Evolutionary conservation across 768 basidiomycete species (phyloP).

Genomic region (Lactarius hengduanensis): DNA sequence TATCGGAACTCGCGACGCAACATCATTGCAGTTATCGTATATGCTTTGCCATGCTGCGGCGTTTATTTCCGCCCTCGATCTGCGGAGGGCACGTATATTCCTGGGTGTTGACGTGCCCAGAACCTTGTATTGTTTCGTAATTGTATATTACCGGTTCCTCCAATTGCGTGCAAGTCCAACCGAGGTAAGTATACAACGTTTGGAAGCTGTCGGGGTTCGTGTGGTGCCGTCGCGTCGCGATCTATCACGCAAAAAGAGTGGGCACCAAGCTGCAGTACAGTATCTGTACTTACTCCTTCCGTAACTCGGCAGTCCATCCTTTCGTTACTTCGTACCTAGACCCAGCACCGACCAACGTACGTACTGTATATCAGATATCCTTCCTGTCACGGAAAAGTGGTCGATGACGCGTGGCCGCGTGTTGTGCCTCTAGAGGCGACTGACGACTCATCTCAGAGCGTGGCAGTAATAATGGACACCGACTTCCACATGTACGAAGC

Average conservation of each 20-base stretch:
- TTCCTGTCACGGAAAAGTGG: background rate
- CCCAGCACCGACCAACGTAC: background rate
- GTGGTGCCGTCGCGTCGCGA: constrained; percentile 1
- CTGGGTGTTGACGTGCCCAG: background rate
- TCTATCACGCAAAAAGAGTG: constrained; percentile 2
- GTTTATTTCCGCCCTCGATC: constrained; percentile 2
- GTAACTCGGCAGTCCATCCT: background rate
- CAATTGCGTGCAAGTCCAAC: background rate
- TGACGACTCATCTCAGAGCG: background rate
- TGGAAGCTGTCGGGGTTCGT: background rate
- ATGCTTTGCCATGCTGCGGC: background rate
- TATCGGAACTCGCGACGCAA: background rate
- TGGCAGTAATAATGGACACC: background rate
- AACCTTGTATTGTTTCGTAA: background rate
- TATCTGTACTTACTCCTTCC: background rate
- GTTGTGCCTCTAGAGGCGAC: background rate
- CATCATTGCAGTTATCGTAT: background rate
- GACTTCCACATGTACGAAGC: background rate
- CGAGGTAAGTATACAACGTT: background rate
- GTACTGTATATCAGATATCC: background rate
- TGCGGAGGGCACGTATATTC: background rate
- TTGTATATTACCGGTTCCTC: background rate
- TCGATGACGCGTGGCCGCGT: constrained; percentile 1
- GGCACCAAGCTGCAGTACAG: background rate
- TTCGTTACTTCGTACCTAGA: background rate